Evolutionary conservation across 495 filamentous ascomycete species (phyloP).

Genomic region (Lophiotrema nucula): DNA sequence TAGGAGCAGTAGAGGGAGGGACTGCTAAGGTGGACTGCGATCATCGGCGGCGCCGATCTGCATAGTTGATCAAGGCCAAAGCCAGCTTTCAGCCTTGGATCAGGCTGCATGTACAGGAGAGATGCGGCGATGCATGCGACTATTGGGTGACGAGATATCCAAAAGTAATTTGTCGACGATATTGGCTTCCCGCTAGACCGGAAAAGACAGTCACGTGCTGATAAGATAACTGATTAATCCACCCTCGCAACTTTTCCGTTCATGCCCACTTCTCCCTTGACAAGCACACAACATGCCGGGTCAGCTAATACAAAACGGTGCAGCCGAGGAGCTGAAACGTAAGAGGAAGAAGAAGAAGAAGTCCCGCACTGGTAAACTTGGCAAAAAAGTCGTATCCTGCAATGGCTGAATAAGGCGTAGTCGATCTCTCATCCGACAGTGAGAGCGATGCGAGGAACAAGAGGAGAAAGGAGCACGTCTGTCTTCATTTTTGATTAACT

Average conservation of each 20-base stretch:
- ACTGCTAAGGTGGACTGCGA: background rate
- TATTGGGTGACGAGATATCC: too few species aligned
- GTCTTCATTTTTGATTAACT: too few species aligned
- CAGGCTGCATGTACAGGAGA: background rate
- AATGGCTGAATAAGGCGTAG: background rate
- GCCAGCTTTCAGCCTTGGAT: background rate
- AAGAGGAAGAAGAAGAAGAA: constrained; percentile 23
- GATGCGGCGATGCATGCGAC: background rate
- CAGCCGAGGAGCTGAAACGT: constrained; percentile 2
- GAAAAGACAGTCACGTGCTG: constrained; percentile 11
- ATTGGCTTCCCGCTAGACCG: background rate
- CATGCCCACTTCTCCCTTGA: background rate
- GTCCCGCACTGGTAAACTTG: constrained; percentile 4
- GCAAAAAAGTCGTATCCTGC: background rate
- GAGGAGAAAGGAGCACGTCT: background rate
- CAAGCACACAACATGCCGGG: constrained; percentile 8
- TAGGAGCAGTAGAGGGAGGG: too few species aligned
- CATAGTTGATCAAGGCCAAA: background rate
- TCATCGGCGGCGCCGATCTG: background rate
- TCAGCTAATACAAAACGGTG: constrained; percentile 1
- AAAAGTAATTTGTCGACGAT: too few species aligned
- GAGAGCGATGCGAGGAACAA: constrained; percentile 5
- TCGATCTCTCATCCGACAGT: constrained; percentile 9
- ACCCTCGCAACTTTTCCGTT: background rate
- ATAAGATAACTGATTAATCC: constrained; percentile 20